Percentiles rank a stretch among this genome's conserved stretches.
phyloP scores from a whole-genome alignment of 2,329 filamentous ascomycete species.

The Cordyceps cateniannulata region DNA sequence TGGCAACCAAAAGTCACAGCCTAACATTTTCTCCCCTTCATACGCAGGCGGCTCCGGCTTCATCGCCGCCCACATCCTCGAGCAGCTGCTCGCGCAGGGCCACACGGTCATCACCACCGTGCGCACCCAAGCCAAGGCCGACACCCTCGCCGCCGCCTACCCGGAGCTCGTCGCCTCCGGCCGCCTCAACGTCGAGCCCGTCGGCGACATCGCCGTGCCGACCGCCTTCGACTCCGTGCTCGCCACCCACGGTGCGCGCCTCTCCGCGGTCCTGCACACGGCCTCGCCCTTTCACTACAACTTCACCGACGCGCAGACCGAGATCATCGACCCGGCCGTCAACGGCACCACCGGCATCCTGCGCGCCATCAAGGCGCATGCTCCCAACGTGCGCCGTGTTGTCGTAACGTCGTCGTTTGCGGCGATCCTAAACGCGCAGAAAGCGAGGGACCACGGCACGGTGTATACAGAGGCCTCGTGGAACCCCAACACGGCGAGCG shows the following conservation, averaged over 20 bases:
- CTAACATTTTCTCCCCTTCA: neutral
- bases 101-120: slow-evolving; percentile 51
- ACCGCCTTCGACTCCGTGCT: slow-evolving; percentile 66
- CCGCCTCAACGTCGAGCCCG: slow-evolving; percentile 52
- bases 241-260: slow-evolving; percentile 38
- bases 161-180: slow-evolving; percentile 19
- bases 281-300: slow-evolving; percentile 54
- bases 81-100: slow-evolving; percentile 44
- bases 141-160: slow-evolving; percentile 44
- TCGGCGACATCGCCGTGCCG: slow-evolving; percentile 69
- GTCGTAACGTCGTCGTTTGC: slow-evolving; percentile 50
- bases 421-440: slow-evolving; percentile 37
- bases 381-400: slow-evolving; percentile 50
- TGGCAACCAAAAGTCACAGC: neutral
- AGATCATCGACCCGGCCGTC: slow-evolving; percentile 52
- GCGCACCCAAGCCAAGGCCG: slow-evolving; percentile 46
- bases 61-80: slow-evolving; percentile 49
- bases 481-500: slow-evolving; percentile 45
- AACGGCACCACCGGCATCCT: slow-evolving; percentile 63
- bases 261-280: slow-evolving; percentile 54
- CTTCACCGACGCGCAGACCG: slow-evolving; percentile 42
- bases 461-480: slow-evolving; percentile 43
- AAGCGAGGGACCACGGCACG: slow-evolving; percentile 30
- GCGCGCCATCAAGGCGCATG: slow-evolving; percentile 56
- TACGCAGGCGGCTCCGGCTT: slow-evolving; percentile 43